Percentiles rank a stretch among this genome's conserved stretches.
Conservation (phyloP, 2,329 filamentous ascomycete species). For the Lachnellula suecica region DNA sequence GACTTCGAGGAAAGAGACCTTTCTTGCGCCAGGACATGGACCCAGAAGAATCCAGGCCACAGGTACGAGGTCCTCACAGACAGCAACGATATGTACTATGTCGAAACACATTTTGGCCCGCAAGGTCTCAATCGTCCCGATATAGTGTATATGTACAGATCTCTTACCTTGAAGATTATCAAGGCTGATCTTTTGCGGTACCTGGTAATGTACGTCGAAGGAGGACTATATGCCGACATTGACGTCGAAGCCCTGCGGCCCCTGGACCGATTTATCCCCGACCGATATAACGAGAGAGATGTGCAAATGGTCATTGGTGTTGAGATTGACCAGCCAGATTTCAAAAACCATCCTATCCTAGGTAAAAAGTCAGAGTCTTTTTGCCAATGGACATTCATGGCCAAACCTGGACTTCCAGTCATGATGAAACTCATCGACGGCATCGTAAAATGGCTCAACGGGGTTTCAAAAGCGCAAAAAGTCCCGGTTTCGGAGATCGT, state of each 20-base stretch:
- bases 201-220: slow-evolving; percentile 61
- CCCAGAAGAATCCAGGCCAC: slow-evolving; percentile 62
- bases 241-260: slow-evolving; percentile 56
- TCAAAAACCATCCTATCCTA: slow-evolving; percentile 61
- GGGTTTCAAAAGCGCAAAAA: slow-evolving; percentile 56
- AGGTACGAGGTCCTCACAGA: slow-evolving; percentile 55
- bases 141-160: slow-evolving; percentile 60
- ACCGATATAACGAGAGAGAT: slow-evolving; percentile 61
- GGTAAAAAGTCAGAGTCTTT: slow-evolving; percentile 69
- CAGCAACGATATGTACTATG: slow-evolving; percentile 64
- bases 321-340: slow-evolving; percentile 70
- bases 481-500: slow-evolving; percentile 59
- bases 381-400: slow-evolving; percentile 75
- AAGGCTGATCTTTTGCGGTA: slow-evolving; percentile 67
- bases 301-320: slow-evolving; percentile 70
- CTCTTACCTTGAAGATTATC: slow-evolving; percentile 62
- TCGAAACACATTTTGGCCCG: slow-evolving; percentile 66
- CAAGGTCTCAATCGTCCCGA: slow-evolving; percentile 65
- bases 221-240: slow-evolving; percentile 56
- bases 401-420: slow-evolving; percentile 64
- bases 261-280: slow-evolving; percentile 58
- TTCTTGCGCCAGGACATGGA: slow-evolving; percentile 62
- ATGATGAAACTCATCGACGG: slow-evolving; percentile 69
- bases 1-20: slow-evolving; percentile 65
- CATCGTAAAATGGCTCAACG: slow-evolving; percentile 65